These are phyloP conservation scores for Suillus ampliporus DNA, from an alignment of 768 basidiomycete species.

Conservation along the genomic window DNA sequence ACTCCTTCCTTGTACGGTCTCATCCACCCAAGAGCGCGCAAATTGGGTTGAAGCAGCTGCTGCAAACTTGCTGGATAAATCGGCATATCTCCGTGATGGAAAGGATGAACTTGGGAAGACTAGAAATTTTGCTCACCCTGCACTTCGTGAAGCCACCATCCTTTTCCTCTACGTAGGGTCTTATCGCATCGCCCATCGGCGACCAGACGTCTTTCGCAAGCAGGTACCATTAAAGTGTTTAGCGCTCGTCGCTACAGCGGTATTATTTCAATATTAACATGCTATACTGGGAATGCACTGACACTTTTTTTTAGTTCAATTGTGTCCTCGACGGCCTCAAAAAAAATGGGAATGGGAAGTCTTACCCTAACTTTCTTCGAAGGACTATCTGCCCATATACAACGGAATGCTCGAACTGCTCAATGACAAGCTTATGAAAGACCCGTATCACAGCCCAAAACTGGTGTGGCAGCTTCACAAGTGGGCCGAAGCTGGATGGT, in stretches of 20 bases:
- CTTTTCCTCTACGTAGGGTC: neutral
- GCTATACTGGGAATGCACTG: neutral
- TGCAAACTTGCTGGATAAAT: neutral
- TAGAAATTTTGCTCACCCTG: neutral
- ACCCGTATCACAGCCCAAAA: neutral
- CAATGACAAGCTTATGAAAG: neutral
- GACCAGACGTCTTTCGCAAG: neutral
- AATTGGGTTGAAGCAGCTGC: neutral
- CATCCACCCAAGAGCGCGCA: neutral
- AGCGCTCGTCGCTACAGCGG: neutral
- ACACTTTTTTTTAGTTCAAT: conserved; percentile 2
- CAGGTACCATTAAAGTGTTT: neutral
- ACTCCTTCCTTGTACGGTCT: neutral
- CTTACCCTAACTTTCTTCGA: neutral
- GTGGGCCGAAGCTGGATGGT: conserved; percentile 4
- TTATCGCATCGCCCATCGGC: neutral
- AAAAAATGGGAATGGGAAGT: neutral
- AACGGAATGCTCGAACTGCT: neutral
- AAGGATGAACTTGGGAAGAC: neutral
- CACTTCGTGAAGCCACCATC: neutral
- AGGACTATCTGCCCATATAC: neutral
- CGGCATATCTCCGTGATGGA: neutral
- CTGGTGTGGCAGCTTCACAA: neutral
- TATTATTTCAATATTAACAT: neutral
- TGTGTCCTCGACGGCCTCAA: neutral